Base-by-base conservation (phyloP, 129 eudicot species). In the Helichrysum umbraculigerum region DNA sequence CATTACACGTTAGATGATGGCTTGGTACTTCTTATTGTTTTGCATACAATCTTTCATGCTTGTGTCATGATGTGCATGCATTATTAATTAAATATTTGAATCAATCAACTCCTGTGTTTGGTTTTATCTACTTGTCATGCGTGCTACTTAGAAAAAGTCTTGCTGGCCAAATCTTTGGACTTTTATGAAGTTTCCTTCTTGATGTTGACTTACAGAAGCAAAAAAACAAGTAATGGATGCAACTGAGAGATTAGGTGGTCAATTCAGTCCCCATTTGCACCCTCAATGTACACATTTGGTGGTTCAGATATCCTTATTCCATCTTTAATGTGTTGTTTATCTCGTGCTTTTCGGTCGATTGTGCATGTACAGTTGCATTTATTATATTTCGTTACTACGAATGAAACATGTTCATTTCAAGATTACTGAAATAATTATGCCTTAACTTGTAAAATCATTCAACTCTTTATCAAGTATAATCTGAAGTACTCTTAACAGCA, bases 241-340 rank as follows among this genome's bases (percentile, higher is more conserved):
- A 75, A 89, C 96, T 42, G 91, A 91, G 85, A 86, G 89, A 87
- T 83, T 94, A 78, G 98, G 97, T 82, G 98, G 98, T 75, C 81
- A 76, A 84, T 94, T 88, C 54, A 91, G 97, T 83, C 87, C 98
- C 56, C 84, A 87, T 89, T 84, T 91, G 72, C 91, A 91, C 71
- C 96, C 93, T 64, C 88, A 87, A 2, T 94, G 97, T 80, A 94
- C 98, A 61, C 98, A 94, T 78, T 87, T 94, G 92, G 93, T 94
- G 75, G 93, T 94, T 85, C 96, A 94, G 77, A 93, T 90, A 88
- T 91, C 97, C 96, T 91, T 85, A n/a, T 77, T 80, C 30, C 35
- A 44, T 77, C 63, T 83, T 57, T 21, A 50, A 3, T 70, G 64
- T 51, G n/a, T 28, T 71, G 32, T 33, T 51, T 56, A 16, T 44